Evolutionary conservation across 768 basidiomycete genomes (phyloP).

Genomic region (Mycena maculata): DNA sequence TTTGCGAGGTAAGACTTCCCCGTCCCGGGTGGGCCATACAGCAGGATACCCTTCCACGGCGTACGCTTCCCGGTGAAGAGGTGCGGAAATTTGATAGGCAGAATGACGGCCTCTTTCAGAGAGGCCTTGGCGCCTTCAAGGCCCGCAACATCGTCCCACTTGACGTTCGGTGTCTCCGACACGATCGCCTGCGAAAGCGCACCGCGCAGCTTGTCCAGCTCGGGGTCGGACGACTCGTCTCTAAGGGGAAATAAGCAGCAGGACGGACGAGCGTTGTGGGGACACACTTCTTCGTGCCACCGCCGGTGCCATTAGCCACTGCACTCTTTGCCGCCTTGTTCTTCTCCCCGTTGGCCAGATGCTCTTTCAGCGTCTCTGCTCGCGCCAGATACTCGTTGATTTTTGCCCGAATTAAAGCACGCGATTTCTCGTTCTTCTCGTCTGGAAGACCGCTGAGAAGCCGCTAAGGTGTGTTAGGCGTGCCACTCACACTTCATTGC

Average conservation of each 20-base stretch:
- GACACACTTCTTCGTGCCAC: conserved; percentile 59
- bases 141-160: conserved; percentile 99
- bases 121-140: conserved; percentile 95
- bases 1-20: conserved; percentile 98
- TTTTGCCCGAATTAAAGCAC: conserved; percentile 86
- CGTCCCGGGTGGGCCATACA: conserved; percentile 98
- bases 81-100: conserved; percentile 99
- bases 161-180: conserved; percentile 93
- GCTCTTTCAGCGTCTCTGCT: conserved; percentile 91
- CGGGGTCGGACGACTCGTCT: conserved; percentile 88
- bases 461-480: background rate
- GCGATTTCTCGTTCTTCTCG: conserved; percentile 96
- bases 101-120: conserved; percentile 96
- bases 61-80: conserved; percentile 98
- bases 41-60: conserved; percentile 94
- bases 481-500: conserved; percentile 84
- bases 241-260: conserved; percentile 29
- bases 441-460: conserved; percentile 54
- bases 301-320: conserved; percentile 60
- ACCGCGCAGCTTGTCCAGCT: conserved; percentile 95
- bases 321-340: conserved; percentile 57
- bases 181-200: conserved; percentile 90
- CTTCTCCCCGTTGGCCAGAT: conserved; percentile 74
- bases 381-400: conserved; percentile 91
- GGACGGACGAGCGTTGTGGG: background rate